These are phyloP conservation scores for Silene coronaria DNA, from an alignment of 179 eudicot genomes.

Conservation along the genomic window DNA sequence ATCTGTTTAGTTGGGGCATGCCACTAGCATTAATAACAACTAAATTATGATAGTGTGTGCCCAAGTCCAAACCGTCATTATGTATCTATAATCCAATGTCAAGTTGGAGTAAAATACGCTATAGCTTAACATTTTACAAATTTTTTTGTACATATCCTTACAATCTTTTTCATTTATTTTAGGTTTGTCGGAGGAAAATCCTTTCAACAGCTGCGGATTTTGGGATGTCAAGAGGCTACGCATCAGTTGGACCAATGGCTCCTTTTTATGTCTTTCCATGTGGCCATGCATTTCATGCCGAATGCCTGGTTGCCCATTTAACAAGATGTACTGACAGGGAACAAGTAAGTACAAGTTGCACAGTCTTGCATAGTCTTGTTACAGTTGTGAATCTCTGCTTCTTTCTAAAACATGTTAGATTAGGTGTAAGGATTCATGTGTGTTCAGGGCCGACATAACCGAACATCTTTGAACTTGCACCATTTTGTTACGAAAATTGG, in stretches of 20 bases:
- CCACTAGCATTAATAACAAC: too few relatives aligned
- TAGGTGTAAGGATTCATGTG: background rate
- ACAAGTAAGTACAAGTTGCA: slow-evolving; percentile 51
- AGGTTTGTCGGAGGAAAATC: slow-evolving; percentile 80
- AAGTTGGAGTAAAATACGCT: background rate
- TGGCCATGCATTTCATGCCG: slow-evolving; percentile 90
- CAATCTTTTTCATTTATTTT: slow-evolving; percentile 7
- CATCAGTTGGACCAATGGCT: slow-evolving; percentile 81
- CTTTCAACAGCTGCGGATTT: slow-evolving; percentile 58
- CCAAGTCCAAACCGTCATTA: too few relatives aligned
- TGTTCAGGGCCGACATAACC: background rate
- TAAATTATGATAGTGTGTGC: too few relatives aligned
- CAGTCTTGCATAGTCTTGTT: background rate
- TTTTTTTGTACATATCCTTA: background rate
- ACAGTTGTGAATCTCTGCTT: background rate
- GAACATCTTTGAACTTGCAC: background rate
- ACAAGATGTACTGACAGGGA: slow-evolving; percentile 67
- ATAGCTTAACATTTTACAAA: background rate
- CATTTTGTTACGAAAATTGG: background rate
- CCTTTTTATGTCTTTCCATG: slow-evolving; percentile 98
- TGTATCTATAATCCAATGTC: background rate
- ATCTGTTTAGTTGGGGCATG: too few relatives aligned
- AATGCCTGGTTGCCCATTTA: slow-evolving; percentile 88
- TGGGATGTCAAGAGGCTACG: slow-evolving; percentile 62
- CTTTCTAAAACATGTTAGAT: background rate